phyloP scores from a whole-genome alignment of 495 filamentous ascomycete genomes.

The Penicillium subrubescens region DNA sequence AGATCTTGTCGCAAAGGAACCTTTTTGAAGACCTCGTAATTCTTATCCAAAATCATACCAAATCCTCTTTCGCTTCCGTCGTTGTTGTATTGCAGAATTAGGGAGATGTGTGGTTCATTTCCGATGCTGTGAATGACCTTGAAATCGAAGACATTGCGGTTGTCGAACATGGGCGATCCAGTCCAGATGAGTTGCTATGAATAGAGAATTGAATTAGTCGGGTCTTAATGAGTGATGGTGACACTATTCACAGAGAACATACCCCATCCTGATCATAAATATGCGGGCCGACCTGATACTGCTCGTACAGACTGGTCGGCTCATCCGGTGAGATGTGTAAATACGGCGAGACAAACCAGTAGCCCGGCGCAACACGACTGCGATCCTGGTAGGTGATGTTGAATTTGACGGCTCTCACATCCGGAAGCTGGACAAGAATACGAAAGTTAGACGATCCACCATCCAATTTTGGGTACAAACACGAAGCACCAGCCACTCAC shows the following conservation, averaged over 20 bases:
- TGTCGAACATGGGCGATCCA: constrained; percentile 33
- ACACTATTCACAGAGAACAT: constrained; percentile 10
- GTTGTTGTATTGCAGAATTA: constrained; percentile 37
- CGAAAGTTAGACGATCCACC: not conserved
- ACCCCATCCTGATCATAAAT: constrained; percentile 43
- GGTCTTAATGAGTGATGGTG: not conserved
- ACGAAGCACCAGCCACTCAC: constrained; percentile 8
- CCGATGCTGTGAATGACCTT: constrained; percentile 34
- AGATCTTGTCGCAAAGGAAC: constrained; percentile 36
- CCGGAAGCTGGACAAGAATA: constrained; percentile 26
- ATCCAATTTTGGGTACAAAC: not conserved
- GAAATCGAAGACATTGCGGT: constrained; percentile 42
- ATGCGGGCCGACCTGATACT: constrained; percentile 41
- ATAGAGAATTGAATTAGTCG: not conserved
- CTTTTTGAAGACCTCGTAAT: constrained; percentile 36
- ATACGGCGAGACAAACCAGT: constrained; percentile 43
- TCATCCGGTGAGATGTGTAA: constrained; percentile 30
- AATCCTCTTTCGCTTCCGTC: constrained; percentile 33
- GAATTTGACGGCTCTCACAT: constrained; percentile 34
- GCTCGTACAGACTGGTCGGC: constrained; percentile 28
- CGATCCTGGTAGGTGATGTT: constrained; percentile 32
- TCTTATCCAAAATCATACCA: constrained; percentile 33
- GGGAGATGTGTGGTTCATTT: constrained; percentile 41
- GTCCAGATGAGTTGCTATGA: constrained; percentile 39
- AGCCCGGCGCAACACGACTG: constrained; percentile 30